Evolutionary conservation across 345 rosid genomes (phyloP).

Genomic region (Gossypium arboreum): DNA sequence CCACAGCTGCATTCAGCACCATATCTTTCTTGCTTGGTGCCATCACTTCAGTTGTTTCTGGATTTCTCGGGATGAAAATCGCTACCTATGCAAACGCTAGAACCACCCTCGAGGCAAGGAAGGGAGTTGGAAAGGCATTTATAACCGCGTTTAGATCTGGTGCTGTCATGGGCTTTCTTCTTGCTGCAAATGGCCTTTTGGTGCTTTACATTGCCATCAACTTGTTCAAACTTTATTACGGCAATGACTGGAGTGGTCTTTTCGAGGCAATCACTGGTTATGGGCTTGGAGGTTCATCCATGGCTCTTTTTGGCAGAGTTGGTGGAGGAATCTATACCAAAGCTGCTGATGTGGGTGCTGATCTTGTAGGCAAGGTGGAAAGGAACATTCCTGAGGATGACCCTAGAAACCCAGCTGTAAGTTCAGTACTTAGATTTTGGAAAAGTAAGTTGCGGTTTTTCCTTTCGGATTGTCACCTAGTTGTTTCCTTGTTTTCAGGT

Average conservation of each 20-base stretch:
- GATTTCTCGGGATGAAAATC: conserved; percentile 81
- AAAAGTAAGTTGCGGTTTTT: not conserved
- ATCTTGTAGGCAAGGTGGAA: not conserved
- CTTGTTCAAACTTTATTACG: conserved; percentile 62
- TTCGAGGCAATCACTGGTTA: conserved; percentile 81
- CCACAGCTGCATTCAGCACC: conserved; percentile 72
- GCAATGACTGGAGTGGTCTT: conserved; percentile 74
- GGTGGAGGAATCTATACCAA: conserved; percentile 72
- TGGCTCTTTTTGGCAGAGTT: conserved; percentile 82
- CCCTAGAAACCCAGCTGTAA: conserved; percentile 86
- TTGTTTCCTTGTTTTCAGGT: not conserved
- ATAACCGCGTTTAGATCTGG: conserved; percentile 73
- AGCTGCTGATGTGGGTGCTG: conserved; percentile 3
- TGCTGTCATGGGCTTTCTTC: conserved; percentile 82
- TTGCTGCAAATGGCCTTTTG: conserved; percentile 74
- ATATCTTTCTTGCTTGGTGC: conserved; percentile 64
- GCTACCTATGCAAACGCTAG: conserved; percentile 38
- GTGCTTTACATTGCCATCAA: conserved; percentile 67
- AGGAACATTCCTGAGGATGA: conserved; percentile 29
- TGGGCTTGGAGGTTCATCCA: conserved; percentile 84
- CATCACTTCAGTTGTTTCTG: conserved; percentile 63
- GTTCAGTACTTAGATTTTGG: conserved; percentile 8
- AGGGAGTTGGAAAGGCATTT: conserved; percentile 79
- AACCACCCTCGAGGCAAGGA: conserved; percentile 75
- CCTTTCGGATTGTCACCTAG: not conserved